Percentiles rank a stretch among this genome's conserved stretches.
phyloP scores from a whole-genome alignment of 164 flowering plant species.

The Liriodendron chinense region DNA sequence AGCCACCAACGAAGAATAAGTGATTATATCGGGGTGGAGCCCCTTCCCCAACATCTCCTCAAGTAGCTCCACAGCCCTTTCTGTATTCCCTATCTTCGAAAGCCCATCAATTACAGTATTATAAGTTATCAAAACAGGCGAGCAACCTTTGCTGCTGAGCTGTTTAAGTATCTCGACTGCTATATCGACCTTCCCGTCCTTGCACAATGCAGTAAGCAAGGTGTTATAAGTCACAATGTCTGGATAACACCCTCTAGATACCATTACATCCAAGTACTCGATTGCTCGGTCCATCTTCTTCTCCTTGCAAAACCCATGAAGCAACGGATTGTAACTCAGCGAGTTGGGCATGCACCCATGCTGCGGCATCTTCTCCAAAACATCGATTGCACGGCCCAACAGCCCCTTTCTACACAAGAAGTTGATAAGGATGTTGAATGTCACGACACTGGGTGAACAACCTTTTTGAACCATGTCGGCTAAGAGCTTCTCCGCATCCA shows the following conservation, averaged over 20 bases:
- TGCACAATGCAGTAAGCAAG: constrained; percentile 82
- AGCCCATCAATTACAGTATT: constrained; percentile 91
- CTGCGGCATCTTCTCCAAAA: constrained; percentile 79
- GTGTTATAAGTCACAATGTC: constrained; percentile 91
- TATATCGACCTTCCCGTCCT: constrained; percentile 74
- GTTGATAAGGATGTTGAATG: constrained; percentile 82
- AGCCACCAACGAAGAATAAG: constrained; percentile 67
- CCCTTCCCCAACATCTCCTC: constrained; percentile 71
- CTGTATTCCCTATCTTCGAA: constrained; percentile 63
- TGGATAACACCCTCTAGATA: constrained; percentile 77
- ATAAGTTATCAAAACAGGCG: constrained; percentile 83
- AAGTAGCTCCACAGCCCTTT: constrained; percentile 52
- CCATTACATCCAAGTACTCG: constrained; percentile 77
- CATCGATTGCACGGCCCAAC: constrained; percentile 71
- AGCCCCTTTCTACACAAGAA: constrained; percentile 74
- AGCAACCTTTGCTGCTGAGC: constrained; percentile 64
- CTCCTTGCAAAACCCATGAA: constrained; percentile 85
- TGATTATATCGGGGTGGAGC: constrained; percentile 71
- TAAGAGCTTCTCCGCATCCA: constrained; percentile 78
- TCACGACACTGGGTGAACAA: constrained; percentile 81
- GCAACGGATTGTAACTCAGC: constrained; percentile 79
- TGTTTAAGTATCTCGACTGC: constrained; percentile 76
- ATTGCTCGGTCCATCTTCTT: constrained; percentile 88
- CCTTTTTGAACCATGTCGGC: constrained; percentile 74
- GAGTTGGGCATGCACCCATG: constrained; percentile 87